Conservation (phyloP, 306 rosid species). For the Cicer arietinum region DNA sequence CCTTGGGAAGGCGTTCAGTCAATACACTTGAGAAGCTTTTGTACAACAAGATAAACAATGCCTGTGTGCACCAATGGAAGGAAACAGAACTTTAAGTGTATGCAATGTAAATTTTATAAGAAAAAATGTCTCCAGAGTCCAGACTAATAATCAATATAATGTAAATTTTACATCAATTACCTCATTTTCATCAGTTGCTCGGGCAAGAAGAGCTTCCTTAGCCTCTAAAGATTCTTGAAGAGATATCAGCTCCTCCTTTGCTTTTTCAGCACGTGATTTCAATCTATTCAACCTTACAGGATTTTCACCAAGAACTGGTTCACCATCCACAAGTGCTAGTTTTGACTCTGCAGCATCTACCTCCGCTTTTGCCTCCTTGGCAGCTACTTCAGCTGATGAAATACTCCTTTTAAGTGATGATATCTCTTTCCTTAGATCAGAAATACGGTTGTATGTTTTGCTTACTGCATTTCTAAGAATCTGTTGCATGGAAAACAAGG, state of each 20-base stretch:
- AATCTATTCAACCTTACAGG: constrained; percentile 80
- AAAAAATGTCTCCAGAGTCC: constrained; percentile 18
- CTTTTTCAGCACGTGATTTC: constrained; percentile 76
- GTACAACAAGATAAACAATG: constrained; percentile 75
- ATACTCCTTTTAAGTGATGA: constrained; percentile 67
- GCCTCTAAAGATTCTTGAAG: constrained; percentile 83
- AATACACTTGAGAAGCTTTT: constrained; percentile 74
- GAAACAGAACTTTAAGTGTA: constrained; percentile 19
- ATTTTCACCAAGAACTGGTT: constrained; percentile 94
- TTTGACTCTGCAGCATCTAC: constrained; percentile 79
- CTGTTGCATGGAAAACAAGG: constrained; percentile 49
- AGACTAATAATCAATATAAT: neutral
- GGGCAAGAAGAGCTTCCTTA: constrained; percentile 92
- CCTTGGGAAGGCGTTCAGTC: constrained; percentile 82
- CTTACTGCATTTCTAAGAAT: constrained; percentile 82
- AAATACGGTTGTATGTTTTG: constrained; percentile 92
- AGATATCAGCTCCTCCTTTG: constrained; percentile 75
- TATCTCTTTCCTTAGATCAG: constrained; percentile 95
- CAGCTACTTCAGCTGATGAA: constrained; percentile 73
- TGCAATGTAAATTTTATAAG: constrained; percentile 23
- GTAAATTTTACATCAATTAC: constrained; percentile 49
- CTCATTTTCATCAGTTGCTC: constrained; percentile 93
- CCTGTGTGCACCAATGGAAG: constrained; percentile 57
- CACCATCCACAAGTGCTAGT: constrained; percentile 89
- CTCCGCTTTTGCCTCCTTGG: constrained; percentile 66